phyloP scores from a whole-genome alignment of 2,329 filamentous ascomycete species.

The Sarocladium strictum region DNA sequence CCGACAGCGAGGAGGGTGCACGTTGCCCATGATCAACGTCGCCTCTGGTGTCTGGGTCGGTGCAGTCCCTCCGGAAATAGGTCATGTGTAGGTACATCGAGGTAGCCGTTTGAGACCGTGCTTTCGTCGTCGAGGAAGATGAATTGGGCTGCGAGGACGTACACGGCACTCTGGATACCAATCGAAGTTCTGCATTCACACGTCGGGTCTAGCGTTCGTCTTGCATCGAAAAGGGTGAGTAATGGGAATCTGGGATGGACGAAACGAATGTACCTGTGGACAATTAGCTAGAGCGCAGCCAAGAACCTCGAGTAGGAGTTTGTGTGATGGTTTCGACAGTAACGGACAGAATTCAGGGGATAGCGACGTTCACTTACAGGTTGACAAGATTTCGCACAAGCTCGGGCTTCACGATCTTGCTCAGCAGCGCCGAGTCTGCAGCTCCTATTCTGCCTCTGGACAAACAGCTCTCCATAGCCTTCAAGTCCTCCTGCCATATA shows the following conservation, averaged over 20 bases:
- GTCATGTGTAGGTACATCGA: constrained; percentile 17
- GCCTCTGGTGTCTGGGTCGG: constrained; percentile 73
- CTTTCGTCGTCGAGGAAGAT: constrained; percentile 21
- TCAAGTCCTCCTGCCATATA: constrained; percentile 17
- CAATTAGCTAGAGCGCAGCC: neutral
- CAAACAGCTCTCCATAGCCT: constrained; percentile 14
- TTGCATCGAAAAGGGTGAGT: constrained; percentile 5
- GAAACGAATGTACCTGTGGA: constrained; percentile 2
- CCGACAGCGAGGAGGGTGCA: constrained; percentile 68
- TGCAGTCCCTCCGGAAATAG: constrained; percentile 50
- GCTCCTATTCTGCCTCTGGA: constrained; percentile 12
- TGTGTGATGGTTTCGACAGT: no score
- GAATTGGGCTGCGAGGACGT: constrained; percentile 19
- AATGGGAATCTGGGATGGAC: constrained; percentile 16
- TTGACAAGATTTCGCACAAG: constrained; percentile 1
- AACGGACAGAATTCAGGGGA: neutral
- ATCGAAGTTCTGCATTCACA: constrained; percentile 11
- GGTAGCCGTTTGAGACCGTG: constrained; percentile 19
- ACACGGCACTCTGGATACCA: constrained; percentile 17
- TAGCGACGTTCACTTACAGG: neutral
- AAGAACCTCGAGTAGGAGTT: no score
- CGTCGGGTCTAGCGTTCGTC: neutral
- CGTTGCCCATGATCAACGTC: constrained; percentile 68
- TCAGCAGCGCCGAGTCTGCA: constrained; percentile 14
- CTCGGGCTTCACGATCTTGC: constrained; percentile 15